Base-by-base conservation (phyloP, 176 grass and related monocot species). In the Cenchrus americanus region DNA sequence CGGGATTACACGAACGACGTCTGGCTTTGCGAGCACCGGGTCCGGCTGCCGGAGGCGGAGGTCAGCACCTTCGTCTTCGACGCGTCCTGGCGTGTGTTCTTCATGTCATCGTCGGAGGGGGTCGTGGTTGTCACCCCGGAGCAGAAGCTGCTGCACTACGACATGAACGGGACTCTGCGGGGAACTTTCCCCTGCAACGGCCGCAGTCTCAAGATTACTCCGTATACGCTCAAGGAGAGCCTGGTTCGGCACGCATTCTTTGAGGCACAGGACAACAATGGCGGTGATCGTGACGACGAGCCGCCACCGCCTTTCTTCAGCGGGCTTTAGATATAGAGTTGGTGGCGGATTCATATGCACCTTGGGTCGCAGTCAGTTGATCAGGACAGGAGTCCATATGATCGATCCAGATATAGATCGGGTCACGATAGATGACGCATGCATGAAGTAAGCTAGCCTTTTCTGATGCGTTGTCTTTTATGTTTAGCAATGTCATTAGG, bases 221-320 rank as follows among this genome's bases (percentile, higher is more conserved):
- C 40, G 14, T 70, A 61, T 14, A 70, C 51, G 5, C 41, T 82
- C 53, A 71, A 82, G 42, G 80, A 82, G 7, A 71, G 67, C 80
- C 40, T 71, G 6, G 5, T 79, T 51, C 61, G 46, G 2, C 61
- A 79, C 32, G 3, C 4, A 0, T 79, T 79, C 46, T 79, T 79
- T 14, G 46, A 51, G 17, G 37, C 0, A 8, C 15, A n/a, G 17
- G 46, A 47, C 10, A 21, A 47, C 10, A 21, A 37, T 14, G 60
- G 6, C 15, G 61, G 0, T 79, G 42, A 50, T 65, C 14, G 14
- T 23, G 57, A 47, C 18, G 75, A 63, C 23, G 22, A 62, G 4
- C 17, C 32, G 11, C 59, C 41, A 3, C 58, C 55, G 6, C 74
- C 75, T 18, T 78, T 78, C 75, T 78, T 78, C 58, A 7, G 5